phyloP scores from a whole-genome alignment of 768 basidiomycete species.

The Pleurotus ostreatus region DNA sequence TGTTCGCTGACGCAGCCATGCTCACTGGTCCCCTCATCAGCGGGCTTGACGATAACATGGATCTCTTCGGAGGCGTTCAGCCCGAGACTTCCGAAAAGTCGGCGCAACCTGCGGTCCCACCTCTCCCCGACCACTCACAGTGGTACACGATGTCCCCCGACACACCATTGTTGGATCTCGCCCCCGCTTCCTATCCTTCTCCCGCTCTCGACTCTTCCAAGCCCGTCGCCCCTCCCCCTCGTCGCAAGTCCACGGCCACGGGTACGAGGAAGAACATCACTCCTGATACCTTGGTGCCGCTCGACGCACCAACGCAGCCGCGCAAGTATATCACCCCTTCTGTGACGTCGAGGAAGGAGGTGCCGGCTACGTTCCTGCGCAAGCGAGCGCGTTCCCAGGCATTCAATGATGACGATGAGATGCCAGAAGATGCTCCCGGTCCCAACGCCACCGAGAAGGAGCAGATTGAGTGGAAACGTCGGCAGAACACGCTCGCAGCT shows the following conservation, averaged over 20 bases:
- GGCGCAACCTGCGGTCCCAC: not conserved
- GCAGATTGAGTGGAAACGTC: slow-evolving; percentile 74
- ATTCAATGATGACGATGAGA: slow-evolving; percentile 47
- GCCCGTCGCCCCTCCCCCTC: slow-evolving; percentile 14
- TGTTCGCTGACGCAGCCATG: slow-evolving; percentile 20
- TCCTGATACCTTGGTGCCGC: slow-evolving; percentile 58
- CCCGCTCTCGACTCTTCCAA: slow-evolving; percentile 4
- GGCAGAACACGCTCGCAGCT: slow-evolving; percentile 84
- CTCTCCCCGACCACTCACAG: not conserved
- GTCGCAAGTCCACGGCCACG: slow-evolving; percentile 40
- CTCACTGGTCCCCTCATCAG: slow-evolving; percentile 22
- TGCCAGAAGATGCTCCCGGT: slow-evolving; percentile 34
- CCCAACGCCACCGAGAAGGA: slow-evolving; percentile 50
- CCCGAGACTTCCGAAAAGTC: slow-evolving; percentile 11
- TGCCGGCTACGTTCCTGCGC: slow-evolving; percentile 68
- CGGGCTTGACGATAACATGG: slow-evolving; percentile 1
- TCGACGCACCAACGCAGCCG: slow-evolving; percentile 77
- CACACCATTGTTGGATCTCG: slow-evolving; percentile 9
- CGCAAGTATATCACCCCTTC: slow-evolving; percentile 75
- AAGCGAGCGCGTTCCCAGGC: slow-evolving; percentile 48
- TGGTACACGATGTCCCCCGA: slow-evolving; percentile 11
- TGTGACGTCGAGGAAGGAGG: slow-evolving; percentile 71
- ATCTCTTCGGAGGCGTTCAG: slow-evolving; percentile 19
- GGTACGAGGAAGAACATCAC: slow-evolving; percentile 73
- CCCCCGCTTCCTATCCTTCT: slow-evolving; percentile 8